Base-by-base conservation (phyloP, 108 stramenopile species). In the Craspedostauros australis region DNA sequence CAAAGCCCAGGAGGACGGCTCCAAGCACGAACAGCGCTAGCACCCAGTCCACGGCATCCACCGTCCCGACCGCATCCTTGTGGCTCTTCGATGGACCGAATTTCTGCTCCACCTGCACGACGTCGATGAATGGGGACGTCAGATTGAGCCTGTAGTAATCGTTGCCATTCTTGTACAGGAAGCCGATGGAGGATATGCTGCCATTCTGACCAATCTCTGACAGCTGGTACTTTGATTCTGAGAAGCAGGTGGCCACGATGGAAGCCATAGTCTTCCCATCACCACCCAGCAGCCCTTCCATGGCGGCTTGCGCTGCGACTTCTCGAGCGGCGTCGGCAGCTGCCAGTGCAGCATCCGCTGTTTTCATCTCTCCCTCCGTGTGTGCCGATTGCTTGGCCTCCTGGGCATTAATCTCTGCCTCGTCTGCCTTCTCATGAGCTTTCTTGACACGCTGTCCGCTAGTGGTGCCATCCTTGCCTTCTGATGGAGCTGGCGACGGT, bases 121-220 rank as follows among this genome's bases (percentile, higher is more conserved):
- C 58, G 15, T 66, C 55, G 29, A 80, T n/a, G 50, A 72, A 92
- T 2, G 90, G 90, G 18, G 74, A 61, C 11, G 74, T 68, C 31
- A 92, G 62, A 43, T 88, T 78, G 21, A 92, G 57, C 32, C 72
- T 68, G 50, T 77, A 81, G 50, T 81, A 87, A 18, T 57, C 45
- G 7, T 77, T 60, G n/a, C 83, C 75, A 44, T 92, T 86, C 9
- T 74, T 42, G 59, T 81, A 92, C 27, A 92, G 53, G 51, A 78
- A 88, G 4, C 68, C 79, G 24, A 62, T 47, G 24, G 54, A 46
- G n/a, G 39, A 53, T 22, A 48, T 44, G 2, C 46, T 64, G 4
- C 59, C 63, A 53, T 76, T 67, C n/a, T 25, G 52, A 33, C 72
- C 45, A 31, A 52, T 46, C 12, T 21, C 34, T 9, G 49, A 55